phyloP scores from a whole-genome alignment of 106 monocot species.

The Phalaenopsis aphrodite region DNA sequence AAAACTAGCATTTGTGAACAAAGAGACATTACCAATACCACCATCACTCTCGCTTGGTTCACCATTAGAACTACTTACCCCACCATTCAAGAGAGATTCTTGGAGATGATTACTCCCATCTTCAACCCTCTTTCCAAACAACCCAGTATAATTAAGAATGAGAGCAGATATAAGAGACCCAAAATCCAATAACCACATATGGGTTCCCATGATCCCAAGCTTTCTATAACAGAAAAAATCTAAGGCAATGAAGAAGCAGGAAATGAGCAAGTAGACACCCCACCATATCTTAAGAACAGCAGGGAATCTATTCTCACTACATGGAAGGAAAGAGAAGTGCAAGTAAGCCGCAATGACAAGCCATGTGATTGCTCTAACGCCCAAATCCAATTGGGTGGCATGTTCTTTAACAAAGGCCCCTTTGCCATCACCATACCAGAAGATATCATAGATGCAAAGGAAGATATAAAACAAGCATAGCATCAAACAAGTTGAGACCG shows the following conservation, averaged over 20 bases:
- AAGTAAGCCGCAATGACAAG: slow-evolving; percentile 29
- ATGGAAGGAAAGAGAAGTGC: slow-evolving; percentile 18
- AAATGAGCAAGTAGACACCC: slow-evolving; percentile 44
- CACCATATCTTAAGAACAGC: slow-evolving; percentile 61
- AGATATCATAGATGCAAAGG: slow-evolving; percentile 28
- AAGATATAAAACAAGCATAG: slow-evolving; percentile 32
- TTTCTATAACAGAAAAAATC: slow-evolving; percentile 26
- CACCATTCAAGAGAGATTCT: slow-evolving; percentile 61
- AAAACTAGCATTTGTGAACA: slow-evolving; percentile 42
- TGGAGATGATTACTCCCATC: slow-evolving; percentile 14
- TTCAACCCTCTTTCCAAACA: slow-evolving; percentile 28
- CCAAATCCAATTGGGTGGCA: slow-evolving; percentile 32
- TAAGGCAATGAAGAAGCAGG: slow-evolving; percentile 26
- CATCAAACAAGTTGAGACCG: slow-evolving; percentile 23
- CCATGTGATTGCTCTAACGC: slow-evolving; percentile 40
- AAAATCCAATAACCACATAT: slow-evolving; percentile 44
- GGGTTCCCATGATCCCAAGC: slow-evolving; percentile 11
- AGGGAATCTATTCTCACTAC: slow-evolving; percentile 39
- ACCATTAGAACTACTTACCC: neutral
- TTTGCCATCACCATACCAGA: slow-evolving; percentile 10
- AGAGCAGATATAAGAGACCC: slow-evolving; percentile 33
- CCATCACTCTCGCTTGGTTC: neutral
- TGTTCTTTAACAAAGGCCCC: slow-evolving; percentile 20
- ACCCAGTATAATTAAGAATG: slow-evolving; percentile 26
- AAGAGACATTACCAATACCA: slow-evolving; percentile 11